Evolutionary conservation across 805 yeast species (phyloP).

Genomic region (Kregervanrija fluxuum): DNA sequence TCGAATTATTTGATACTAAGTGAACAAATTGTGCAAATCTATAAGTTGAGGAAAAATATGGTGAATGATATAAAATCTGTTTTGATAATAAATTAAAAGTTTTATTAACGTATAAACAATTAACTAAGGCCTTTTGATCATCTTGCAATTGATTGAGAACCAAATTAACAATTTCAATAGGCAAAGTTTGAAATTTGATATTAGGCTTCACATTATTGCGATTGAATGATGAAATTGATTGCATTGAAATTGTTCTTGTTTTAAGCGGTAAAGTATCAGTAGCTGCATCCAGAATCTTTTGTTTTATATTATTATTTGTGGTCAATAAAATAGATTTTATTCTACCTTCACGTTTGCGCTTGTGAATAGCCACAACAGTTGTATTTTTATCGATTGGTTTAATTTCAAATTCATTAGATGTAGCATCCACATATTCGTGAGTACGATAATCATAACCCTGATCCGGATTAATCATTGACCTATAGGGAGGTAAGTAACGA

Average conservation of each 20-base stretch:
- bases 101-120: slow-evolving; percentile 44
- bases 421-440: slow-evolving; percentile 30
- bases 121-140: slow-evolving; percentile 35
- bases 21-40: slow-evolving; percentile 76
- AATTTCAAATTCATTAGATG: slow-evolving; percentile 10
- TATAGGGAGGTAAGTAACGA: slow-evolving; percentile 41
- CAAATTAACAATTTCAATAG: slow-evolving; percentile 35
- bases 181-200: slow-evolving; percentile 24
- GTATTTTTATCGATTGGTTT: slow-evolving; percentile 2
- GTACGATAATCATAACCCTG: slow-evolving; percentile 44
- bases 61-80: slow-evolving; percentile 44
- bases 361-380: slow-evolving; percentile 5
- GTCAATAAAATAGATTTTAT: slow-evolving; percentile 33
- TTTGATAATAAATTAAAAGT: slow-evolving; percentile 45
- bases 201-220: no score
- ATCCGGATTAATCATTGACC: slow-evolving; percentile 43
- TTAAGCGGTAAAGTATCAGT: slow-evolving; percentile 34
- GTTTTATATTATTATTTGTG: slow-evolving; percentile 21
- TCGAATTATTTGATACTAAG: slow-evolving; percentile 47
- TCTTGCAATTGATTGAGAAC: slow-evolving; percentile 29
- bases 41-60: slow-evolving; percentile 62
- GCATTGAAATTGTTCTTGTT: slow-evolving; percentile 16
- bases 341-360: slow-evolving; percentile 3
- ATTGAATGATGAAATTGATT: slow-evolving; percentile 3
- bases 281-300: slow-evolving; percentile 33